Conservation (phyloP, 2,329 filamentous ascomycete species). For the Dothistroma pini region DNA sequence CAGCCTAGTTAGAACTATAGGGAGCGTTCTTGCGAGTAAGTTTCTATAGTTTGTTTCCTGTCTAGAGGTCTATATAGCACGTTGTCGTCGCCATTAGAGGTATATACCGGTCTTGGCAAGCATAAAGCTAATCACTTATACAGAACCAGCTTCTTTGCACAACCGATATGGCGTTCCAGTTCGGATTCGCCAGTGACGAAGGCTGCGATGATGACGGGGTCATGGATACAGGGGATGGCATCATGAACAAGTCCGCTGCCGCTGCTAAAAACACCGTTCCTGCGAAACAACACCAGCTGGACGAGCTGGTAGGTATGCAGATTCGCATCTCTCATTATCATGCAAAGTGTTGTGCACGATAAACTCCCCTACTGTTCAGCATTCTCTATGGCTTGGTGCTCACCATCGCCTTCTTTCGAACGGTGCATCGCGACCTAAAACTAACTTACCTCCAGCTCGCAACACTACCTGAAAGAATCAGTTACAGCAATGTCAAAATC, state of each 20-base stretch:
- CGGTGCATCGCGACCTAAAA: conserved; percentile 1
- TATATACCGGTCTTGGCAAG: too few species aligned
- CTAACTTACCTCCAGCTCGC: conserved; percentile 42
- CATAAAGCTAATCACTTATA: too few species aligned
- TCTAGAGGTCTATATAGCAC: too few species aligned
- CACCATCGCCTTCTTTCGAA: not conserved
- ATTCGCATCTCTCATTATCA: not conserved
- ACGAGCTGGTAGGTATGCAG: conserved; percentile 46
- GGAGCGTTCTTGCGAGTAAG: too few species aligned
- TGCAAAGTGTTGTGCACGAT: not conserved
- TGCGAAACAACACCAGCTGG: conserved; percentile 39
- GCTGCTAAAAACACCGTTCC: conserved; percentile 13
- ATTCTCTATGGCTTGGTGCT: too few species aligned
- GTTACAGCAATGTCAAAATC: conserved; percentile 61
- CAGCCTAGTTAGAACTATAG: too few species aligned
- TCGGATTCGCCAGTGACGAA: conserved; percentile 58
- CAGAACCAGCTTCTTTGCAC: too few species aligned
- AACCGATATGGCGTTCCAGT: conserved; percentile 47
- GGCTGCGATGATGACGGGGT: conserved; percentile 47
- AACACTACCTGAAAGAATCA: conserved; percentile 68
- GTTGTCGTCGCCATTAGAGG: too few species aligned
- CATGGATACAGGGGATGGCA: conserved; percentile 1
- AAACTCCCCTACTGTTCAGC: conserved; percentile 9
- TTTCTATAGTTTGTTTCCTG: too few species aligned
- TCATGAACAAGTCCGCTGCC: not conserved